Base-by-base conservation (phyloP, 2,329 filamentous ascomycete species). In the Ophiosphaerella herpotricha region DNA sequence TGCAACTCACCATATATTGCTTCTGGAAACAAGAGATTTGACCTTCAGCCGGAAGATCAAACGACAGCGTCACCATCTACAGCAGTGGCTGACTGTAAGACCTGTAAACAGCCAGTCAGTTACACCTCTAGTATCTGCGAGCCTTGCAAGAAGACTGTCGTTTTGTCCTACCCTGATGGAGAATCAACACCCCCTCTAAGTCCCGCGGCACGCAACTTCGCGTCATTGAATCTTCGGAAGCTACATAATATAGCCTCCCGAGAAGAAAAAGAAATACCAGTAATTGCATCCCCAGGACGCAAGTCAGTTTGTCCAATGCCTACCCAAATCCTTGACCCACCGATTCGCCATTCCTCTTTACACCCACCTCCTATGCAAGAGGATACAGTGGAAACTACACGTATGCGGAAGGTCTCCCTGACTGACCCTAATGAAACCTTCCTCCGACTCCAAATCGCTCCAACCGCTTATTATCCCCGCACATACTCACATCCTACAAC, bases 311-410 rank as follows among this genome's bases (percentile, higher is more conserved):
- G 52, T 16, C 57, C 55, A 26, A 44, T 64, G n/a, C 58, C 61
- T 23, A 31, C 56, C 16, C 60, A 66, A 13, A 38, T 62, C 18
- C 50, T 53, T 16, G 63, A 68, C n/a, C 58, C 51, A n/a, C 66
- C 68, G 5, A 62, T 63, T 36, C 64, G 68, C 7, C 57, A 67
- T n/a, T 67, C 67, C n/a, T 64, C 66, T 7, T 53, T 71, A 3
- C 57, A 46, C 7, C 60, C 68, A 16, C 61, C 61, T 26, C 58
- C 57, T n/a, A 40, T 40, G 7, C 43, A 52, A 2, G 54, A 56
- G 12, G 36, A 50, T 7, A 21, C 50, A 12, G 26, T 39, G n/a
- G 57, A 61, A 51, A 39, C 46, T 1, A 33, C 42, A 2, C 56
- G 58, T n/a, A 43, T 53, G 7, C 58, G 67, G n/a, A 70, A 71